Percentiles rank a stretch among this genome's conserved stretches.
Evolutionary conservation across 805 yeast genomes (phyloP).

Genomic region (Ogataea polymorpha): DNA sequence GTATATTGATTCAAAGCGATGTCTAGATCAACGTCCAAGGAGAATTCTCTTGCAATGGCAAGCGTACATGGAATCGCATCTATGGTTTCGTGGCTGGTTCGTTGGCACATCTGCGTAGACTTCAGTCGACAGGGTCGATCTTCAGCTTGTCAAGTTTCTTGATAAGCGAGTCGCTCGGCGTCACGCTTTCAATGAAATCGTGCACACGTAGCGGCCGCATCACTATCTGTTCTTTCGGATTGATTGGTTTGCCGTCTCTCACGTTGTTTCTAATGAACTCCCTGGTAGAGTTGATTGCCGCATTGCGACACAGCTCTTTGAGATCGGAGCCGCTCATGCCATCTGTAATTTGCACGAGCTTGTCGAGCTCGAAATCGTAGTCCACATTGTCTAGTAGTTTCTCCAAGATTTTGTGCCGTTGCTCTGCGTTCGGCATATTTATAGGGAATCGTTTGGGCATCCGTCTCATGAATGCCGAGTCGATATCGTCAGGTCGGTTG

Average conservation of each 20-base stretch:
- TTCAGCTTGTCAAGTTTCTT: conserved; percentile 19
- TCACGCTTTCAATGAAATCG: conserved; percentile 53
- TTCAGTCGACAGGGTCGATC: conserved; percentile 22
- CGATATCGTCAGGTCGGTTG: conserved; percentile 87
- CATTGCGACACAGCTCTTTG: conserved; percentile 88
- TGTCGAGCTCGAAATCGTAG: conserved; percentile 63
- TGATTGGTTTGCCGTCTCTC: conserved; percentile 37
- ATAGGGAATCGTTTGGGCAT: conserved; percentile 88
- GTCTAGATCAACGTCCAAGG: conserved; percentile 35
- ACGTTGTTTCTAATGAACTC: conserved; percentile 69
- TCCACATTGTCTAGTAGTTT: conserved; percentile 66
- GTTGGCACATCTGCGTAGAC: conserved; percentile 15
- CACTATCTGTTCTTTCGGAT: conserved; percentile 34
- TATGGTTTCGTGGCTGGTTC: not conserved
- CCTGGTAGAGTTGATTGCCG: conserved; percentile 84
- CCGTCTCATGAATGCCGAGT: conserved; percentile 86
- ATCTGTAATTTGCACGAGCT: conserved; percentile 59
- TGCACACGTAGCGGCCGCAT: conserved; percentile 62
- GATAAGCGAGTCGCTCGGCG: conserved; percentile 28
- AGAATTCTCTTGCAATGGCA: not conserved
- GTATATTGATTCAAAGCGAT: conserved; percentile 48
- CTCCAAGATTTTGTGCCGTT: conserved; percentile 67
- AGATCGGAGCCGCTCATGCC: conserved; percentile 90
- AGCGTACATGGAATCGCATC: not conserved
- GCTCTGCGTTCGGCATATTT: conserved; percentile 62